Percentiles rank a stretch among this genome's conserved stretches.
Evolutionary conservation across 1,139 yeast genomes (phyloP).

Genomic region (Sugiyamaella paludigena): DNA sequence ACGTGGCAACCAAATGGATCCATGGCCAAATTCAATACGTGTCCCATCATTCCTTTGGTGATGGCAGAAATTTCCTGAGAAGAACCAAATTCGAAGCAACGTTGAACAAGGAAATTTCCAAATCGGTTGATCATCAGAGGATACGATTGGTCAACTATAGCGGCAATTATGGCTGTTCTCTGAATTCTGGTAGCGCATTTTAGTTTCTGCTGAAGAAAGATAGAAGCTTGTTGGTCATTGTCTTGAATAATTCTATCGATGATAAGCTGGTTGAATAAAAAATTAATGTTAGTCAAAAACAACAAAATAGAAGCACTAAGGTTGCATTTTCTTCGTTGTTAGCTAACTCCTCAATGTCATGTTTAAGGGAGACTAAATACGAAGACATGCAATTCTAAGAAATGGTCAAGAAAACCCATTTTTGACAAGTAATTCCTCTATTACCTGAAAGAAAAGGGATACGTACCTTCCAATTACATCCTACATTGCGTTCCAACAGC

Average conservation of each 20-base stretch:
- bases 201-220: constrained; percentile 43
- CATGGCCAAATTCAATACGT: constrained; percentile 36
- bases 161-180: constrained; percentile 35
- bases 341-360: no score
- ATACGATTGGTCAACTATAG: constrained; percentile 36
- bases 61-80: constrained; percentile 35
- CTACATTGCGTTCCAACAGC: constrained; percentile 30
- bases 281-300: neutral
- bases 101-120: constrained; percentile 44
- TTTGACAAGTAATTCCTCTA: neutral
- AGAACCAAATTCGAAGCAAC: constrained; percentile 42
- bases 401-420: neutral
- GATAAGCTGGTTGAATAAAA: constrained; percentile 29
- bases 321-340: no score
- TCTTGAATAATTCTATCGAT: constrained; percentile 38
- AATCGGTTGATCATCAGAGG: constrained; percentile 40
- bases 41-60: constrained; percentile 36
- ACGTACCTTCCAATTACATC: constrained; percentile 32
- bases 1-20: constrained; percentile 47
- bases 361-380: no score
- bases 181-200: constrained; percentile 37
- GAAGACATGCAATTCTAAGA: no score
- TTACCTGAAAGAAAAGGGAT: no score
- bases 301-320: no score
- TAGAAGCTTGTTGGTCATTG: constrained; percentile 45